Base-by-base conservation (phyloP, 345 rosid species). In the Ceriops zippeliana region DNA sequence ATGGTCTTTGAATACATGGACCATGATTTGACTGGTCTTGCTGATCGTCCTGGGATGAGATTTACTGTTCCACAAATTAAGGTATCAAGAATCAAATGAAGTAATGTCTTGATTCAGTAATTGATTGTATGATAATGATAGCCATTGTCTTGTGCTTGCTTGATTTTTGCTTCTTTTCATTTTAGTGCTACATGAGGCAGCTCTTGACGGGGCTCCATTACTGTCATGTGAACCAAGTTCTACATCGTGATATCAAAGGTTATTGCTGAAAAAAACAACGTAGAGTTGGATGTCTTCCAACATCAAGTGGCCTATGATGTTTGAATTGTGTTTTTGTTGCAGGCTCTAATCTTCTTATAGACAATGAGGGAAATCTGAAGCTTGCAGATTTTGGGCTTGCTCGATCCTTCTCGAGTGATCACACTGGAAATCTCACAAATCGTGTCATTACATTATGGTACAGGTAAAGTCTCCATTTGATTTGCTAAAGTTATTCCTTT, bases 1-100 rank as follows among this genome's bases (percentile, higher is more conserved):
- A 91, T 93, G 98, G 98, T 93, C 62, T 93, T 91, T 72, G 98
- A 91, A 65, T 93, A 91, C 80, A 91, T 93, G 98, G 98, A 93
- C 80, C 96, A 91, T 82, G 98, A 91, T 66, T 82, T 95, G 86
- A 95, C 93, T 38, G 97, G 99, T 47, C 96, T 91, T 46, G 85
- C 97, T 68, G 96, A 95, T 80, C 96, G 97, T 76, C 96, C 96
- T 72, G 97, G 96, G 76, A 80, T 89, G 81, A 88, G 93, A 80
- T 91, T 95, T 82, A 79, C 97, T 3, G 86, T 91, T 74, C 86
- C 99, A 59, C 99, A 95, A 70, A 95, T 95, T 73, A 91, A 95
- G 96, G 97, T 93, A 75, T 65, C 62, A 19, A 27, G 53, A 37
- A 65, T 31, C 27, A 19, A 20, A 24, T 59, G 28, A 26, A 58